Base-by-base conservation (phyloP, 1,139 yeast species). In the Suhomyces taliae region DNA sequence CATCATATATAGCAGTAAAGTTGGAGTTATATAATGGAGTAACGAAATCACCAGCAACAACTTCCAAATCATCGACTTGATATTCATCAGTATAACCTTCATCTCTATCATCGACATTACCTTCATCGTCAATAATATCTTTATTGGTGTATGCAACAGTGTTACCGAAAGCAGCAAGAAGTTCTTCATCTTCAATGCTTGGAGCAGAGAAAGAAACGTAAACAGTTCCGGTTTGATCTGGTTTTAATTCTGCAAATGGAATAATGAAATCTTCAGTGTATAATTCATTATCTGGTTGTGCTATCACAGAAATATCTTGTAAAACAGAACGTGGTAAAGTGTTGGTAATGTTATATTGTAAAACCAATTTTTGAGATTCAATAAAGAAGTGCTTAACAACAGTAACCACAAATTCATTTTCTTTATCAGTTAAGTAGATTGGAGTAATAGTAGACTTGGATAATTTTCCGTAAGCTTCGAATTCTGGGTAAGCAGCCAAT, bases 51-150 rank as follows among this genome's bases (percentile, higher is more conserved):
- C 97, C 96, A 11, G 95, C 87, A 36, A 72, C 72, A 46, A 93
- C 64, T 50, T 82, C 85, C 62, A 91, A 74, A 53, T 87, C 87
- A 65, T 91, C 97, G 55, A 93, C 81, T 64, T 87, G 95, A 69
- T 91, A 93, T 67, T 90, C 97, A 66, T 93, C 99, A 50, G 88
- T 86, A 79, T 86, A 90, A 3, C 97, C 97, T 59, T 87, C 95
- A 47, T 89, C 96, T 46, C 75, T 79, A 33, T 76, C 78, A 50
- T 80, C 87, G 43, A 77, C 70, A 47, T 89, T 84, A 34, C 86
- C 85, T 26, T 90, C 86, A 8, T 81, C 78, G 44, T 90, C 86
- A 56, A 90, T 87, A 53, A 88, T 75, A 64, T 91, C 98, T 67
- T 86, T 87, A 48, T 90, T 81, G 26, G 85, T 82, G 71, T 87